Conservation (phyloP, 768 basidiomycete genomes). For the Leucocoprinus leucothites region DNA sequence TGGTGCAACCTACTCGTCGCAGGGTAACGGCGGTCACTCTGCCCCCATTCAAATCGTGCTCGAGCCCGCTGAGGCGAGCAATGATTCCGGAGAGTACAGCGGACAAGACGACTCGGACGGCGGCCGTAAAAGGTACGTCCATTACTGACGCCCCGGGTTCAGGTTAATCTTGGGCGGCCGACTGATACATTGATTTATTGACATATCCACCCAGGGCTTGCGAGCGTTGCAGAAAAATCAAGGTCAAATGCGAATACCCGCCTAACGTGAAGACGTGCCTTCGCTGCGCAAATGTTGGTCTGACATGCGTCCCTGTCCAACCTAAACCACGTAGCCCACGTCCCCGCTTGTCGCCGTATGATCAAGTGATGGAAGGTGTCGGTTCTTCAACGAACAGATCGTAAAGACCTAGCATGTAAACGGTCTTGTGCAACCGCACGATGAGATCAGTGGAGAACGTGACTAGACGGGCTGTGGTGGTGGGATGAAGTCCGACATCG, state of each 20-base stretch:
- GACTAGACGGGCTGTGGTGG: too few relatives aligned
- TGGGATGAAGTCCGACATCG: not conserved
- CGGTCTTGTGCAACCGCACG: not conserved
- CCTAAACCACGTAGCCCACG: conserved; percentile 2
- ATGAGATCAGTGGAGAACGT: not conserved
- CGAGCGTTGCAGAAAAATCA: conserved; percentile 12
- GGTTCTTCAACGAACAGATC: not conserved
- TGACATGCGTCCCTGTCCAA: conserved; percentile 6
- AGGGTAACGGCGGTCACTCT: not conserved
- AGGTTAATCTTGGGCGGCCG: not conserved
- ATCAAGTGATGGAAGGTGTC: conserved; percentile 8
- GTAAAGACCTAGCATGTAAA: not conserved
- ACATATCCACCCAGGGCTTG: not conserved
- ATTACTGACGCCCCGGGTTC: not conserved
- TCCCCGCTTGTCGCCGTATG: conserved; percentile 4
- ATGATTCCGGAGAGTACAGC: not conserved
- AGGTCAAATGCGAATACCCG: conserved; percentile 12
- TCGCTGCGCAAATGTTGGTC: conserved; percentile 8
- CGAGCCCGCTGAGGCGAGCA: conserved; percentile 3
- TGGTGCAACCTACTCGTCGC: not conserved
- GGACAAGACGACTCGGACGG: conserved; percentile 3
- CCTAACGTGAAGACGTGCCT: not conserved
- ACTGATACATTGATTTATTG: not conserved
- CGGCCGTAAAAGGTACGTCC: conserved; percentile 6
- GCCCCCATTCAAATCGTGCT: conserved; percentile 9